Conservation (phyloP, 805 yeast genomes). For the Scheffersomyces lignosus region DNA sequence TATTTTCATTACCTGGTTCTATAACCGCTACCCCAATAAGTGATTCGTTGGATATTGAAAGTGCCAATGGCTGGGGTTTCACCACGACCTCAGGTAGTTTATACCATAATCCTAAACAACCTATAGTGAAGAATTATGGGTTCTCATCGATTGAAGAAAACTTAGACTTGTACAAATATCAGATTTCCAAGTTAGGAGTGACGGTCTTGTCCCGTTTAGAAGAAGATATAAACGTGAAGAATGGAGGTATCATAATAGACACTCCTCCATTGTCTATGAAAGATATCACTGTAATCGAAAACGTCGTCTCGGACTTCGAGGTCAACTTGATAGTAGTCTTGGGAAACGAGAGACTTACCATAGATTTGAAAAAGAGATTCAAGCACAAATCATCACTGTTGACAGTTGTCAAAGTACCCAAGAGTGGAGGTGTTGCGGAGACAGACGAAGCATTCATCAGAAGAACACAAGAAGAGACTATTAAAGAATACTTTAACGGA, state of each 20-base stretch:
- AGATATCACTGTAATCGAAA: constrained; percentile 52
- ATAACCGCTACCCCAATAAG: constrained; percentile 81
- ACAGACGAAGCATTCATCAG: constrained; percentile 69
- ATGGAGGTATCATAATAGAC: constrained; percentile 68
- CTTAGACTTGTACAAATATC: constrained; percentile 51
- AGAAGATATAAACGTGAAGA: constrained; percentile 45
- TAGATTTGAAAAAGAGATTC: constrained; percentile 59
- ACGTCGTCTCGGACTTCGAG: constrained; percentile 58
- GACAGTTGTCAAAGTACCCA: constrained; percentile 59
- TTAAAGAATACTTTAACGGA: constrained; percentile 91
- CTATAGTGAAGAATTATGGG: constrained; percentile 81
- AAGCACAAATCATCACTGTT: constrained; percentile 35
- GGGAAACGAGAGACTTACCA: constrained; percentile 71
- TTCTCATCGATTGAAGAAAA: constrained; percentile 60
- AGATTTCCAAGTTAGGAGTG: constrained; percentile 48
- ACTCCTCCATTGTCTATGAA: constrained; percentile 63
- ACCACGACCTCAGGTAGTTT: constrained; percentile 73
- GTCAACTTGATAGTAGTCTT: constrained; percentile 63
- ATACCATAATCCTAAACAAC: constrained; percentile 81
- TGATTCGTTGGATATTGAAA: constrained; percentile 75
- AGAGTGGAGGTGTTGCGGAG: constrained; percentile 76
- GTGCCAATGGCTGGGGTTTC: constrained; percentile 71
- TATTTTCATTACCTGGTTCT: constrained; percentile 78
- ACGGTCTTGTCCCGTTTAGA: constrained; percentile 50
- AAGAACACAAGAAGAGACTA: constrained; percentile 69